Evolutionary conservation across 2,329 filamentous ascomycete genomes (phyloP).

Genomic region (Ceratocystis destructans): DNA sequence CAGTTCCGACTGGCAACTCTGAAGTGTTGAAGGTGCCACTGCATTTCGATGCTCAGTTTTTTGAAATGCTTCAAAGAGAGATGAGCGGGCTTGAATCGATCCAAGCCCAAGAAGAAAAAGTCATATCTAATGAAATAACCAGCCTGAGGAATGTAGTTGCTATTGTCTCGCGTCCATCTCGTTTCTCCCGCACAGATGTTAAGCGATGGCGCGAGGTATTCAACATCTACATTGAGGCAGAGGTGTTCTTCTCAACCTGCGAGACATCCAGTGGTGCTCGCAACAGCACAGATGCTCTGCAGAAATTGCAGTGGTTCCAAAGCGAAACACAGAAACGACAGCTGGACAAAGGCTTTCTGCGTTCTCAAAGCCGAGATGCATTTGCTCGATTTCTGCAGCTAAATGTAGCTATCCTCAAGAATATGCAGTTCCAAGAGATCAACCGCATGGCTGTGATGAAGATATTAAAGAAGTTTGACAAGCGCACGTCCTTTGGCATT

Average conservation of each 20-base stretch:
- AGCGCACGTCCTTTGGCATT: conserved; percentile 61
- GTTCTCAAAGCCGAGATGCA: conserved; percentile 49
- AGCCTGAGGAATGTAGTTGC: conserved; percentile 51
- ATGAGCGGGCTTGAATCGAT: conserved; percentile 55
- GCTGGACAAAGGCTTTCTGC: conserved; percentile 48
- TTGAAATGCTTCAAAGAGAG: conserved; percentile 58
- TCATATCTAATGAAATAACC: conserved; percentile 49
- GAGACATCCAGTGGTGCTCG: conserved; percentile 58
- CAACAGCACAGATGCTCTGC: conserved; percentile 49
- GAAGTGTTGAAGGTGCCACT: conserved; percentile 56
- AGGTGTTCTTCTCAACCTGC: conserved; percentile 68
- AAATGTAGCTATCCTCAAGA: conserved; percentile 63
- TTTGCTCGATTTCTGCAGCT: conserved; percentile 56
- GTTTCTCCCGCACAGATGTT: conserved; percentile 51
- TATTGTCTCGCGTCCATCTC: conserved; percentile 48
- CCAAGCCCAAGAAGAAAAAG: conserved; percentile 50
- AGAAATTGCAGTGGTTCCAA: conserved; percentile 59
- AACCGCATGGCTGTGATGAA: conserved; percentile 66
- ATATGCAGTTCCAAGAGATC: conserved; percentile 71
- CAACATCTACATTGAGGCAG: conserved; percentile 63
- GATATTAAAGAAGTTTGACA: conserved; percentile 87
- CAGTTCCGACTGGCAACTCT: background rate
- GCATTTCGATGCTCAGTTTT: conserved; percentile 66
- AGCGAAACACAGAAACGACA: conserved; percentile 47
- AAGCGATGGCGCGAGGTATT: conserved; percentile 70